Percentiles rank a stretch among this genome's conserved stretches.
These are phyloP conservation scores for Artemisia argyi DNA, from an alignment of 129 eudicot species.

Conservation along the genomic window DNA sequence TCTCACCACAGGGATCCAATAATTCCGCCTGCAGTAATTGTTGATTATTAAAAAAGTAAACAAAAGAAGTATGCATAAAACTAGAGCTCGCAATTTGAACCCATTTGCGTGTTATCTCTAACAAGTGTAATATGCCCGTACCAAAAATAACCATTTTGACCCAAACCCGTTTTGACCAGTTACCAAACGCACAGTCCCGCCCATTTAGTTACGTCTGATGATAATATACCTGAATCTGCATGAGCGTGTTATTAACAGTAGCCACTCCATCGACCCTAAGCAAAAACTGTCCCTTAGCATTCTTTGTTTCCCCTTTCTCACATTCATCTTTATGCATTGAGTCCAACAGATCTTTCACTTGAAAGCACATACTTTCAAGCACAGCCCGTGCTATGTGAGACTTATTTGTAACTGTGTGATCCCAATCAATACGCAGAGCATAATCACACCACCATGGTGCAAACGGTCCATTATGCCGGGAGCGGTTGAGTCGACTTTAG, in stretches of 20 bases:
- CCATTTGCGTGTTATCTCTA: not conserved
- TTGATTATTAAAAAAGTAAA: not conserved
- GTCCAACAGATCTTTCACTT: constrained; percentile 94
- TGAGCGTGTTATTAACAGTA: constrained; percentile 72
- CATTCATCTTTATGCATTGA: constrained; percentile 97
- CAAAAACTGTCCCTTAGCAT: constrained; percentile 66
- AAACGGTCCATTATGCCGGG: constrained; percentile 88
- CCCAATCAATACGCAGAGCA: constrained; percentile 93
- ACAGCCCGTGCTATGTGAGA: constrained; percentile 90
- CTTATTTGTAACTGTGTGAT: constrained; percentile 87
- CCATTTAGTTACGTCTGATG: not conserved
- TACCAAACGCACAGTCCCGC: not conserved
- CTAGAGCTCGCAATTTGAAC: not conserved
- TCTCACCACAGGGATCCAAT: constrained; percentile 81
- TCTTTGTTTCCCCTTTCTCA: constrained; percentile 59
- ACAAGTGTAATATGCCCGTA: not conserved
- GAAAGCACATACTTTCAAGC: constrained; percentile 99
- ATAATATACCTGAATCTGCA: constrained; percentile 86
- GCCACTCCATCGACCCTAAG: constrained; percentile 98
- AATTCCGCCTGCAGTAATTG: constrained; percentile 66
- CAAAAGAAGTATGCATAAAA: not conserved
- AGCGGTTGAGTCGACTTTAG: constrained; percentile 75
- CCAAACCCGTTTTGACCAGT: constrained; percentile 11
- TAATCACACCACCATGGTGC: constrained; percentile 99
- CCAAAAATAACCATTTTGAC: not conserved